Evolutionary conservation across 225 moss, liverwort and hornwort genomes (phyloP).

Genomic region (Polytrichum formosum): DNA sequence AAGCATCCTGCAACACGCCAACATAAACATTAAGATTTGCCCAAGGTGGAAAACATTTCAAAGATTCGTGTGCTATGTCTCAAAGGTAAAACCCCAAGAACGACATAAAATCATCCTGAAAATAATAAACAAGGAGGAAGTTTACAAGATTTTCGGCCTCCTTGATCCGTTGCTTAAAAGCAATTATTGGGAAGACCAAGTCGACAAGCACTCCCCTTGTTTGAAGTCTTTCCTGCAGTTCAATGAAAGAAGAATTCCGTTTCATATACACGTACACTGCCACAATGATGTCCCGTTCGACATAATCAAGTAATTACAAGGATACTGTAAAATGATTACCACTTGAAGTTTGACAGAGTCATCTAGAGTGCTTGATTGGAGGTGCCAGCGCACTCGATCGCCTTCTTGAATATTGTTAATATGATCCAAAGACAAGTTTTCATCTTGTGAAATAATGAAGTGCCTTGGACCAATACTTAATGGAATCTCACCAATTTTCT

Average conservation of each 20-base stretch:
- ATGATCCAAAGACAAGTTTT: constrained; percentile 29
- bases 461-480: constrained; percentile 83
- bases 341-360: constrained; percentile 49
- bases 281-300: not conserved
- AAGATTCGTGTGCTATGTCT: not conserved
- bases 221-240: constrained; percentile 65
- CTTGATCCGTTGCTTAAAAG: constrained; percentile 79
- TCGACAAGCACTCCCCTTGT: constrained; percentile 70
- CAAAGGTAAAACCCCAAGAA: constrained; percentile 5
- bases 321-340: constrained; percentile 35
- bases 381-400: constrained; percentile 77
- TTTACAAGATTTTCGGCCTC: constrained; percentile 88
- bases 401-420: constrained; percentile 53
- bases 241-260: not conserved
- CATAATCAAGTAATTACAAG: not conserved
- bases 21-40: not conserved
- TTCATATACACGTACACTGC: not conserved
- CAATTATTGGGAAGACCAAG: constrained; percentile 65
- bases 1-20: constrained; percentile 56
- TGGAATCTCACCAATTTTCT: constrained; percentile 93
- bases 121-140: not conserved
- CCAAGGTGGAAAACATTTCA: not conserved
- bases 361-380: constrained; percentile 56
- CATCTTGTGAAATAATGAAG: constrained; percentile 53
- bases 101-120: not conserved